Evolutionary conservation across 495 filamentous ascomycete species (phyloP), one percentile per base, ranked within the genome.

Genomic region (Aspergillus cavernicola): DNA sequence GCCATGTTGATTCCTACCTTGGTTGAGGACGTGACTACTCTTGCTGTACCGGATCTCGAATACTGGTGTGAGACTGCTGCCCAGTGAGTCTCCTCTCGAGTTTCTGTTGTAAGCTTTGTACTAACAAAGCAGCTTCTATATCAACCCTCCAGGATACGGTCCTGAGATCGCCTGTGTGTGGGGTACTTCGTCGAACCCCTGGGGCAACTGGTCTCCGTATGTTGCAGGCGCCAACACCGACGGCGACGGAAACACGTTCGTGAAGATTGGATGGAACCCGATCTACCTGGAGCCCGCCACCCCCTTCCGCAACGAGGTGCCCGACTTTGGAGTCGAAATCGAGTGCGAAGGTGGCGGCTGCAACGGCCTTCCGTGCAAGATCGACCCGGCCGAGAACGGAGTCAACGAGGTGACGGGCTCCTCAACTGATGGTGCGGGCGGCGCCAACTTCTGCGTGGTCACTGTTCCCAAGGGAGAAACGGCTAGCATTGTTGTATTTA

Each of bases 1-100:
- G 85, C 86, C 48, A 93, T 93, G 89, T 72, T 91, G 56, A 93
- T 92, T 63, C 87, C 88, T 11, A 91, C 86, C 24, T 63, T 83
- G 58, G 83, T 92, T 29, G 55, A 73, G 26, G 61, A 66, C 16
- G 55, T 69, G 12, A 68, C 71, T 8, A 80, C 77, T 33, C 69
- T 93, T 32, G 87, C 89, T 46, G 87, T 92, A 38, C 88, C 89
- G 3, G 86, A 79, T 39, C 66, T 74, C 20, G 74, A 68, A 49
- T 92, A 92, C 66, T 93, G 87, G 88, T 81, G 74, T 53, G 59
- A 65, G 26, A 90, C 88, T 16, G 80, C 88, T 58, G 85, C 89
- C 43, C 88, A 93, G 83, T 92, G 76, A 64, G 71, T 66, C 18
- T 24, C 32, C 22, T n/a, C 20, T 9, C 22, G 6, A 3, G 11